Evolutionary conservation across 2,329 filamentous ascomycete species (phyloP).

Genomic region (Chaetomiaceae sp.): DNA sequence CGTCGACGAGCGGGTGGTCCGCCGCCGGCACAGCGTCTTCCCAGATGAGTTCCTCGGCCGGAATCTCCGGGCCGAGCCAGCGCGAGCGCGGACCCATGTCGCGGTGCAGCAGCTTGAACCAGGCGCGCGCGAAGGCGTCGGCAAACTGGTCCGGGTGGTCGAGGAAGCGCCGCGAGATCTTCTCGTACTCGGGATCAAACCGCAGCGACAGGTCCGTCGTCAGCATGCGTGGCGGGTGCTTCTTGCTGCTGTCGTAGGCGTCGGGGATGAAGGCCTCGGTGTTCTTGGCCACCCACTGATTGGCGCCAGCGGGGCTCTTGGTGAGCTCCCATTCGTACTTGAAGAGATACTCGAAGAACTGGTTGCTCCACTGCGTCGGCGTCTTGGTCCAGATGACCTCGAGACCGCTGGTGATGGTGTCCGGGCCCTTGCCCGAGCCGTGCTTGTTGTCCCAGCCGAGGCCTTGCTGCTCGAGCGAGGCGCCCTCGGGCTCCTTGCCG

Average conservation of each 20-base stretch:
- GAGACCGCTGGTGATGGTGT: conserved; percentile 69
- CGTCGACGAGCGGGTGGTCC: conserved; percentile 52
- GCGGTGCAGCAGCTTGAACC: conserved; percentile 80
- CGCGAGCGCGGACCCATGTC: conserved; percentile 66
- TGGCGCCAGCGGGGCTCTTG: conserved; percentile 68
- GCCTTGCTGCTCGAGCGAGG: conserved; percentile 59
- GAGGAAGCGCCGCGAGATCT: conserved; percentile 66
- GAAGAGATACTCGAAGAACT: conserved; percentile 70
- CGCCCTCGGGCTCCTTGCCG: conserved; percentile 60
- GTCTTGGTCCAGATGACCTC: conserved; percentile 76
- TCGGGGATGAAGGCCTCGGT: conserved; percentile 63
- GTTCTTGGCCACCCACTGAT: conserved; percentile 71
- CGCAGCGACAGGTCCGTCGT: conserved; percentile 69
- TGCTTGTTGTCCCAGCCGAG: conserved; percentile 65
- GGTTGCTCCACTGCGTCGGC: conserved; percentile 69
- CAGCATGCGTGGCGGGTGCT: conserved; percentile 70
- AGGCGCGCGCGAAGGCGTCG: conserved; percentile 65
- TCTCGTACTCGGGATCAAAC: conserved; percentile 65
- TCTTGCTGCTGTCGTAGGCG: conserved; percentile 62
- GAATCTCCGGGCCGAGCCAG: conserved; percentile 70
- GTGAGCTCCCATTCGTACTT: conserved; percentile 71
- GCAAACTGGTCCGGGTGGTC: conserved; percentile 62
- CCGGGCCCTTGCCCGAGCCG: conserved; percentile 59
- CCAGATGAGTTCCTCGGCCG: conserved; percentile 64
- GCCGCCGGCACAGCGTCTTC: conserved; percentile 63